Base-by-base conservation (phyloP, 805 yeast species). In the Saccharomycopsis microspora region DNA sequence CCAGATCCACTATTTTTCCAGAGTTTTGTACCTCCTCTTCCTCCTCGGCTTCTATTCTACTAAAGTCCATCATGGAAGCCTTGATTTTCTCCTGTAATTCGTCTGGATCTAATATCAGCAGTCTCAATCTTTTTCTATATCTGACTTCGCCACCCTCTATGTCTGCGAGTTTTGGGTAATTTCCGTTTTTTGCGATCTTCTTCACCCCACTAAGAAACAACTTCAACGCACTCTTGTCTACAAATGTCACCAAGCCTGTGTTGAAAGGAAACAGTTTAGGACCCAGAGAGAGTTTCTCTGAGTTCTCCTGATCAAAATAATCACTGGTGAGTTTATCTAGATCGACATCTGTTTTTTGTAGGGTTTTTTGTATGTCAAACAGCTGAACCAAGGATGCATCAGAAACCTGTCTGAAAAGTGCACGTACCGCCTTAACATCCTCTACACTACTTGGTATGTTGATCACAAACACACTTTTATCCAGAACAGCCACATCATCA, bases 1-100 rank as follows among this genome's bases (percentile, higher is more conserved):
- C 97, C 54, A 84, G 96, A 62, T 89, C 97, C 3, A 88, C 93
- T 33, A 76, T 57, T 41, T 75, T 71, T 31, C 74, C 72, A 67
- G 78, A 77, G 7, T 69, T 69, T 47, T 72, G 71, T 44, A 81
- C 62, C 43, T 72, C 74, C 36, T 77, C 80, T 32, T 69, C 68
- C 1, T 80, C 76, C 50, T 73, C 76, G 52, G 71, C 72, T 61
- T 90, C 97, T 31, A 80, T 75, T 47, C 70, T 65, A 56, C 82
- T 85, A 64, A 88, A 90, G 7, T 76, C 75, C 32, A 64, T 65
- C 70, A 90, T 72, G 28, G 82, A 74, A 37, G 69, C 68, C 39
- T 84, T 71, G 1, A 87, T 85, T 37, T 72, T 67, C 5, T 64
- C 61, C 40, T 79, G 74, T 42, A 88, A 65, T 39, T 64, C 66